Evolutionary conservation across 2,329 filamentous ascomycete species (phyloP).

Genomic region (Penicillium vulpinum): DNA sequence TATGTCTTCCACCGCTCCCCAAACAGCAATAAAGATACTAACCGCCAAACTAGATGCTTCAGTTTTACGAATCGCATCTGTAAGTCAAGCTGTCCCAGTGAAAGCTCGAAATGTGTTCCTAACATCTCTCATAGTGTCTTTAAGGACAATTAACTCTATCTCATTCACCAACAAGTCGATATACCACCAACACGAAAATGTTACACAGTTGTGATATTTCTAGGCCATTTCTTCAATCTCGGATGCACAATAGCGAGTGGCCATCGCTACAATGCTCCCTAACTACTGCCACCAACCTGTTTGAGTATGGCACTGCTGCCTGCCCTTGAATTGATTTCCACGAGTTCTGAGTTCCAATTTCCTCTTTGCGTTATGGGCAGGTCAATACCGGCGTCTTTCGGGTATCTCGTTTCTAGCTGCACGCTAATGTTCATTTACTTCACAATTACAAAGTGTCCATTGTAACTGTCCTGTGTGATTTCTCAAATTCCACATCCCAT

Average conservation of each 20-base stretch:
- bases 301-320: not conserved
- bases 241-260: not conserved
- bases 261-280: not conserved
- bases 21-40: slow-evolving; percentile 6
- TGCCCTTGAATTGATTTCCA: not conserved
- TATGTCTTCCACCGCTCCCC: slow-evolving; percentile 17
- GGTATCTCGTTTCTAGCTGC: slow-evolving; percentile 1
- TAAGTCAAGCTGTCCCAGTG: slow-evolving; percentile 28
- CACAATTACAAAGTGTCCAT: not conserved
- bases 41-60: slow-evolving; percentile 42
- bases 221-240: not conserved
- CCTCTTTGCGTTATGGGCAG: slow-evolving; percentile 4
- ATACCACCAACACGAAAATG: not conserved
- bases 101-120: slow-evolving; percentile 2
- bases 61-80: slow-evolving; percentile 52
- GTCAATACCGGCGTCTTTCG: slow-evolving; percentile 5
- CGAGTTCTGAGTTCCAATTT: not conserved
- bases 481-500: not conserved
- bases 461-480: not conserved
- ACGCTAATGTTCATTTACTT: slow-evolving; percentile 4
- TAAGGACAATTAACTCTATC: slow-evolving; percentile 29
- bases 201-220: not conserved
- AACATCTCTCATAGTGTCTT: slow-evolving; percentile 34
- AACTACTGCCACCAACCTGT: not conserved
- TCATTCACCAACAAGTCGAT: not conserved